Base-by-base conservation (phyloP, 225 moss, liverwort and hornwort genomes). In the Lunularia cruciata region DNA sequence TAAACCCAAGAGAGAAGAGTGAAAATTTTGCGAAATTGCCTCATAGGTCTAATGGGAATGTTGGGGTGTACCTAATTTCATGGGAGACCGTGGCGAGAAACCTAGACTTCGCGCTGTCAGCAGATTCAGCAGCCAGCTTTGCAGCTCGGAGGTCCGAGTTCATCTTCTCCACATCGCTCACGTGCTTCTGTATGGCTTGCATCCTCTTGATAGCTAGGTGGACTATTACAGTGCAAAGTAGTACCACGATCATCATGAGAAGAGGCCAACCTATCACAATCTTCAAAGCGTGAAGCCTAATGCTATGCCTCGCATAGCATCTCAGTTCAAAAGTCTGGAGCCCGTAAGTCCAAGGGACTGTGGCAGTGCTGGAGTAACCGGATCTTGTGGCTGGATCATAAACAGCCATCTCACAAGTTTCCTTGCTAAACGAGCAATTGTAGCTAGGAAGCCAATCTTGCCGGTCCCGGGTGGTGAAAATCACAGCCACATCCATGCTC, bases 21-120 rank as follows among this genome's bases (percentile, higher is more conserved):
- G n/a, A n/a, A n/a, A n/a, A n/a, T n/a, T n/a, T n/a, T n/a, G n/a
- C n/a, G n/a, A n/a, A n/a, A n/a, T n/a, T n/a, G n/a, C n/a, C n/a
- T n/a, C n/a, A n/a, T n/a, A n/a, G n/a, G n/a, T n/a, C n/a, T n/a
- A n/a, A n/a, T n/a, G 40, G 40, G 40, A 31, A n/a, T 27, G 35
- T 13, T 28, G 30, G 11, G 20, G 27, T 9, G 52, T 37, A 88
- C 91, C 91, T 82, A 63, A 92, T 92, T 63, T 92, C 91, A 69
- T 92, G 91, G n/a, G 91, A 92, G 33, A 92, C 91, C 0, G 91
- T 91, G 23, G 94, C 94, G 42, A 95, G 59, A 32, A 95, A 95
- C 66, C 72, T 80, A 3, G 91, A 95, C 40, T 95, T 95, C 11
- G 91, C 94, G 60, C 83, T 85, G 67, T 95, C 94, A 3, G 91